Base-by-base conservation (phyloP, 23 red algal species). In the Pyropia haitanensis region DNA sequence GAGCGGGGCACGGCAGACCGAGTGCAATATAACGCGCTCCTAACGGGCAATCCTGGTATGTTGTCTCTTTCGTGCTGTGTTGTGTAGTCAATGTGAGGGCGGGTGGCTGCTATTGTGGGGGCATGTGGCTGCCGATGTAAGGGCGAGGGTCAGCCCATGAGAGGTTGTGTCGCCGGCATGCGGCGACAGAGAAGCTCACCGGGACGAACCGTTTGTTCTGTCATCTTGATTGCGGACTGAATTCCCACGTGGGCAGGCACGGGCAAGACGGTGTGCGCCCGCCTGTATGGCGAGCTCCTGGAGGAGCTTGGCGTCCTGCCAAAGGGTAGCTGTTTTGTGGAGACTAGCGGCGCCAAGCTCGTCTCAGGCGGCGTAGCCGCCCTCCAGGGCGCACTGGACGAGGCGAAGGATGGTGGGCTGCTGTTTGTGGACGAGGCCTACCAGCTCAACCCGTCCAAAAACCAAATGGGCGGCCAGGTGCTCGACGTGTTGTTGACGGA, bases 361-460 rank as follows among this genome's bases (percentile, higher is more conserved):
- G 17, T 56, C 2, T 22, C 18, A 1, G 53, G 53, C 20, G 53
- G 53, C 1, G 53, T 10, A 4, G 9, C 2, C 18, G 53, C 3
- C 17, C 20, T 56, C 18, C 17, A 22, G 7, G 20, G 9, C 17
- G 53, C 53, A 2, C 53, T 56, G 53, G 9, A 56, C 3, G 7
- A 22, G 53, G 9, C 20, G 9, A 2, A 2, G 2, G 53, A 10
- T 10, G 53, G 20, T 56, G 53, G 53, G 1, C 18, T 56, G 17
- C 53, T 56, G 20, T 56, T 56, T 56, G 20, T 56, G 3, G 53
- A 56, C 20, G 53, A 56, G 53, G 53, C 53, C 18, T 56, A 56
- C 53, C 53, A 56, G 53, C 53, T 56, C 2, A 10, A 56, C 3
- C 53, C 53, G 18, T 3, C 2, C 3, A 56, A 56, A 6, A 56